Evolutionary conservation across 2,329 filamentous ascomycete species (phyloP).

Genomic region (Davidsoniella neocaledoniae): DNA sequence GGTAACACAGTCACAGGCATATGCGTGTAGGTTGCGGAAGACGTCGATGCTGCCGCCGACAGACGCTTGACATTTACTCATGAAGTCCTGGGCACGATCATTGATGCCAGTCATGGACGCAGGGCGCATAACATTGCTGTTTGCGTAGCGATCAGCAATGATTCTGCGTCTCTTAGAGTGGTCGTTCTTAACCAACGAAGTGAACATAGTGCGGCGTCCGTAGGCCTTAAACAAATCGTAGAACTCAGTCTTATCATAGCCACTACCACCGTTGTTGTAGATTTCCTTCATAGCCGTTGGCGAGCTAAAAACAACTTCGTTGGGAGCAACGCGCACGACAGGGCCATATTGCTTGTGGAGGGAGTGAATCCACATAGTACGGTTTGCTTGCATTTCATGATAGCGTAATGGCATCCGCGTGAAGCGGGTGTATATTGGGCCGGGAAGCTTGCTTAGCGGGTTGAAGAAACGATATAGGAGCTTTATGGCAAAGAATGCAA

Average conservation of each 20-base stretch:
- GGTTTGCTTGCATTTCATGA: constrained; percentile 36
- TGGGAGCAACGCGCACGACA: constrained; percentile 38
- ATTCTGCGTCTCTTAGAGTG: constrained; percentile 47
- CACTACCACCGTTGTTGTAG: constrained; percentile 43
- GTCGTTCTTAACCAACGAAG: constrained; percentile 39
- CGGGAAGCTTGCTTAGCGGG: constrained; percentile 27
- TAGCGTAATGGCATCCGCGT: constrained; percentile 35
- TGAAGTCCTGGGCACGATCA: constrained; percentile 37
- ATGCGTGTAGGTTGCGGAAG: constrained; percentile 48
- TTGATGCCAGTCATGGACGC: constrained; percentile 39
- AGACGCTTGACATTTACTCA: constrained; percentile 32
- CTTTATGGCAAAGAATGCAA: constrained; percentile 16
- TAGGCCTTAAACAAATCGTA: constrained; percentile 45
- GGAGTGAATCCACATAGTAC: constrained; percentile 38
- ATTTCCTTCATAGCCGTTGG: constrained; percentile 42
- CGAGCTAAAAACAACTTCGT: constrained; percentile 43
- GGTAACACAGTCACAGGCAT: constrained; percentile 52
- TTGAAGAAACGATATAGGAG: constrained; percentile 19
- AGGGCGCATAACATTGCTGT: constrained; percentile 45
- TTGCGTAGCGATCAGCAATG: constrained; percentile 51
- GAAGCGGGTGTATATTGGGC: constrained; percentile 30
- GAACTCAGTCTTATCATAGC: constrained; percentile 49
- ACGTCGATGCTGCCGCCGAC: constrained; percentile 35
- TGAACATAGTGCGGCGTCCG: constrained; percentile 43
- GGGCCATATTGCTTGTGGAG: constrained; percentile 41